These are phyloP conservation scores for Podaxis mareebaensis DNA, from an alignment of 768 basidiomycete species.

Conservation along the genomic window DNA sequence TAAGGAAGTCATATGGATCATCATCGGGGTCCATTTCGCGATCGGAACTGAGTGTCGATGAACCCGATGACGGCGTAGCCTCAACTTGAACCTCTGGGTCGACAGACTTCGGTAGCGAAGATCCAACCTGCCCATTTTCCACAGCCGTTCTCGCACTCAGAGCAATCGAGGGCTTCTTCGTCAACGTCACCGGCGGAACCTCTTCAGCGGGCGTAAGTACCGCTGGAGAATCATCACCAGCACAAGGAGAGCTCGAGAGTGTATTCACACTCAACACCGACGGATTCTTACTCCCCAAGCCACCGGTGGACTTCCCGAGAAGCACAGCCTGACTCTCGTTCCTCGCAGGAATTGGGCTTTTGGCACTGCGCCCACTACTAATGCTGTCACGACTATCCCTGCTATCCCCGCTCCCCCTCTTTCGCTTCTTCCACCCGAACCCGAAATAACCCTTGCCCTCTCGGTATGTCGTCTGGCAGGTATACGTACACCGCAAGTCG, in stretches of 20 bases:
- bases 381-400: neutral
- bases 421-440: conserved; percentile 20
- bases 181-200: neutral
- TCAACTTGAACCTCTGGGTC: neutral
- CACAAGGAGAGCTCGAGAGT: neutral
- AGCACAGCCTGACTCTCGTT: conserved; percentile 39
- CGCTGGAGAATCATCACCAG: neutral
- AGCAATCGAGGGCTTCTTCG: conserved; percentile 9
- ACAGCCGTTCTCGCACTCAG: conserved; percentile 1
- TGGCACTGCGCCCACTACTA: neutral
- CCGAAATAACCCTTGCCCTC: neutral
- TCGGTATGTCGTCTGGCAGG: neutral
- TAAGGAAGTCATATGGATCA: conserved; percentile 72
- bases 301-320: conserved; percentile 26
- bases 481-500: conserved; percentile 43
- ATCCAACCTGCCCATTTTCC: neutral
- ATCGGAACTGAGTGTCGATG: neutral
- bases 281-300: conserved; percentile 1
- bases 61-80: neutral
- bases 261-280: conserved; percentile 11
- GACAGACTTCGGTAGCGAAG: neutral
- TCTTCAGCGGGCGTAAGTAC: neutral
- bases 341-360: neutral
- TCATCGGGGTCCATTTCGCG: conserved; percentile 31
- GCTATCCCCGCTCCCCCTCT: conserved; percentile 16